phyloP scores from a whole-genome alignment of 2,329 filamentous ascomycete genomes.

The Trichophyton schoenleinii region DNA sequence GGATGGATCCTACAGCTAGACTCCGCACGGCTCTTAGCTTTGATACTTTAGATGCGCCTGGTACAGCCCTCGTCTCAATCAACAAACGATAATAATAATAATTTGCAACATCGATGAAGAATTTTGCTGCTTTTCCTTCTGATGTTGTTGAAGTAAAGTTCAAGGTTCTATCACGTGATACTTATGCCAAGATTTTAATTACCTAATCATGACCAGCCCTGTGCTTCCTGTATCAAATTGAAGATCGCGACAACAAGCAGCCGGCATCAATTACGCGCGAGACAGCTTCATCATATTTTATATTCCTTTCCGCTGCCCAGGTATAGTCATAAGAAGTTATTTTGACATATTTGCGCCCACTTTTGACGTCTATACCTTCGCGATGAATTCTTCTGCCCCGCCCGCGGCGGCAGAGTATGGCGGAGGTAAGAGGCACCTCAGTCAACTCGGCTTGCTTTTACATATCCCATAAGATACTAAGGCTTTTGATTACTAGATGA shows the following conservation, averaged over 20 bases:
- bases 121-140: not conserved
- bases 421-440: constrained; percentile 29
- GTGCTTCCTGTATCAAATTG: not conserved
- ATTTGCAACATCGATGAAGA: too few relatives aligned
- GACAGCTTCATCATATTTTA: not conserved
- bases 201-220: not conserved
- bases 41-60: too few relatives aligned
- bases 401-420: constrained; percentile 38
- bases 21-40: too few relatives aligned
- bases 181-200: not conserved
- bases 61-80: too few relatives aligned
- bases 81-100: too few relatives aligned
- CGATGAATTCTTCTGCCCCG: constrained; percentile 33
- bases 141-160: not conserved
- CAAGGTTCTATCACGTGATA: not conserved
- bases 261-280: not conserved
- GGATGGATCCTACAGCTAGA: too few relatives aligned
- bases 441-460: not conserved
- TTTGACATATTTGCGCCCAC: not conserved
- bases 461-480: not conserved
- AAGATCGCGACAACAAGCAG: not conserved
- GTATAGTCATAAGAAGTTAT: not conserved
- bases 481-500: constrained; percentile 52
- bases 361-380: not conserved
- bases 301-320: not conserved